Evolutionary conservation across 331 rosid genomes (phyloP).

Genomic region (Arachis monticola): DNA sequence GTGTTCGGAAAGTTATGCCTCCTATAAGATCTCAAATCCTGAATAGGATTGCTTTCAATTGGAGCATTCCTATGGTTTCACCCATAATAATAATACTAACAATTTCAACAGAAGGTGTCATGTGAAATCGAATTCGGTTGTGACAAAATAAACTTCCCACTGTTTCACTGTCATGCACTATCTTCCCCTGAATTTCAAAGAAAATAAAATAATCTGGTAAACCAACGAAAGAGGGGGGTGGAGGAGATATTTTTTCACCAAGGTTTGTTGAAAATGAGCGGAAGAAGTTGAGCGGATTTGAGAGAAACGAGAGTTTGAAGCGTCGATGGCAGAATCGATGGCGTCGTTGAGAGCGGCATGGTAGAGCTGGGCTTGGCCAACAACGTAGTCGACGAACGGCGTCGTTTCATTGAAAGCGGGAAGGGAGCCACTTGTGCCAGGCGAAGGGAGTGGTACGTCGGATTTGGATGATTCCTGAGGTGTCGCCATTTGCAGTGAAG

Average conservation of each 20-base stretch:
- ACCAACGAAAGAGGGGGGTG: neutral
- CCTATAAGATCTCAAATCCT: too few species aligned
- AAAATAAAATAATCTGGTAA: neutral
- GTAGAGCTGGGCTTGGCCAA: conserved; percentile 68
- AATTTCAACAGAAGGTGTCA: neutral
- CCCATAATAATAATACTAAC: too few species aligned
- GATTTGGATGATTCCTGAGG: conserved; percentile 55
- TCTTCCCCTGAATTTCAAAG: neutral
- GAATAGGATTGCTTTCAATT: too few species aligned
- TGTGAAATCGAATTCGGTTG: neutral
- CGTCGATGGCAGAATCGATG: conserved; percentile 62
- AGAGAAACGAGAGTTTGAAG: conserved; percentile 65
- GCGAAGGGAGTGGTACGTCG: conserved; percentile 30
- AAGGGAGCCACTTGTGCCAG: conserved; percentile 3
- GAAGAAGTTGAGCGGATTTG: conserved; percentile 79
- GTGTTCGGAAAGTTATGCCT: too few species aligned
- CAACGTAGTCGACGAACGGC: conserved; percentile 68
- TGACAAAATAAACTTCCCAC: conserved; percentile 19
- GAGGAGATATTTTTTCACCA: conserved; percentile 43
- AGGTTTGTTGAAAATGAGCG: conserved; percentile 61
- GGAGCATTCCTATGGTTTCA: too few species aligned
- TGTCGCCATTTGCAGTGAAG: conserved; percentile 51
- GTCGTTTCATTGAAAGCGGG: conserved; percentile 46
- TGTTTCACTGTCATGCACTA: neutral
- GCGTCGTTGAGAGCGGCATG: conserved; percentile 58